Percentiles rank a stretch among this genome's conserved stretches.
These are phyloP conservation scores for Cordyceps cateniannulata DNA, from an alignment of 2,329 filamentous ascomycete genomes.

Conservation along the genomic window DNA sequence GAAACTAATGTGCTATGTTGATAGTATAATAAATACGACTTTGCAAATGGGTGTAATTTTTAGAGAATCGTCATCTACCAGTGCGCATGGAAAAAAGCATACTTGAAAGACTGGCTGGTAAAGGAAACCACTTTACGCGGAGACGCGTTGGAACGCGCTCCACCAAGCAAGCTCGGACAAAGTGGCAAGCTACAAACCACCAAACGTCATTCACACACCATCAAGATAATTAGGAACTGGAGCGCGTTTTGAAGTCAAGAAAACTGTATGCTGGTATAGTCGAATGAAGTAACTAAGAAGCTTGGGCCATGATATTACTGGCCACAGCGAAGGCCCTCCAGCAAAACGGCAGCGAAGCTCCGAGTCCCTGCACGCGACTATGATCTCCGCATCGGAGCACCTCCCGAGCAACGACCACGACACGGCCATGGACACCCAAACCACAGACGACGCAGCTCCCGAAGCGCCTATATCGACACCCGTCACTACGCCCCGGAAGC, in stretches of 20 bases:
- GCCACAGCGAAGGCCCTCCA: conserved; percentile 6
- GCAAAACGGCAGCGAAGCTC: conserved; percentile 9
- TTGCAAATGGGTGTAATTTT: no score
- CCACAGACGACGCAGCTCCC: background rate
- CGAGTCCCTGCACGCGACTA: background rate
- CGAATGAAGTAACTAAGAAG: background rate
- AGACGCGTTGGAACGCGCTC: background rate
- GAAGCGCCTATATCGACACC: conserved; percentile 16
- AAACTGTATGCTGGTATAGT: background rate
- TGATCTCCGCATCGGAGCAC: conserved; percentile 1
- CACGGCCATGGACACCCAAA: background rate
- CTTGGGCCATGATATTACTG: conserved; percentile 1
- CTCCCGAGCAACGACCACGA: background rate
- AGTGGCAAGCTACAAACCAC: background rate
- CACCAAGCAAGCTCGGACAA: background rate
- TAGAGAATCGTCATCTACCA: no score
- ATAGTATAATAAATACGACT: no score
- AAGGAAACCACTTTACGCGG: background rate
- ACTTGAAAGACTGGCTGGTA: no score
- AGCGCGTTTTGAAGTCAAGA: background rate
- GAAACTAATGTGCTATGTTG: no score
- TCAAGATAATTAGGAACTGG: background rate
- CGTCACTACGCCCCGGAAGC: conserved; percentile 28
- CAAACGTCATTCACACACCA: background rate
- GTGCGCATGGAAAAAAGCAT: no score